Evolutionary conservation across 2,329 filamentous ascomycete species (phyloP).

Genomic region (Epicoccum sorghinum): DNA sequence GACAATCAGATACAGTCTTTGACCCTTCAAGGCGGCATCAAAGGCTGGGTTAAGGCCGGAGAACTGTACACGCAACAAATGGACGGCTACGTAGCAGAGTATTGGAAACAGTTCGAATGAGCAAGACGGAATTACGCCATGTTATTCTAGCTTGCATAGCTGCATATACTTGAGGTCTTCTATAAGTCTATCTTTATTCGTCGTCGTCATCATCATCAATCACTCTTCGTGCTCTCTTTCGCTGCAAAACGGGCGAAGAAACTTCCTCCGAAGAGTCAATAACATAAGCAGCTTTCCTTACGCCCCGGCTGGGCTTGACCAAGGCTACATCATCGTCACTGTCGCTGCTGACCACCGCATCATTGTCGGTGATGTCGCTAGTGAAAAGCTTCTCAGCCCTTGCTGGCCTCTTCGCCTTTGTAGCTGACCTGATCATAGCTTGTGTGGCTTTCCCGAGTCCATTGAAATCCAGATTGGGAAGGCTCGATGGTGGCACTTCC

Average conservation of each 20-base stretch:
- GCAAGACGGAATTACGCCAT: neutral
- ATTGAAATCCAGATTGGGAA: slow-evolving; percentile 35
- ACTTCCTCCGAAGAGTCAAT: slow-evolving; percentile 32
- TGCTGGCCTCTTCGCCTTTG: slow-evolving; percentile 25
- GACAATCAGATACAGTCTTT: slow-evolving; percentile 50
- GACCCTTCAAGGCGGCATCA: slow-evolving; percentile 52
- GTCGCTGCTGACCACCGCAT: slow-evolving; percentile 44
- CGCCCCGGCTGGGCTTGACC: slow-evolving; percentile 12
- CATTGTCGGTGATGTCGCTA: slow-evolving; percentile 42
- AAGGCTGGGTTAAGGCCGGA: slow-evolving; percentile 54
- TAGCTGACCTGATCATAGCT: slow-evolving; percentile 35
- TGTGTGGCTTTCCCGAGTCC: slow-evolving; percentile 43
- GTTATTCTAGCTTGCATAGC: neutral
- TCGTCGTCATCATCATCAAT: slow-evolving; percentile 44
- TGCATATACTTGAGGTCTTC: neutral
- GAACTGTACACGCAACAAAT: slow-evolving; percentile 46
- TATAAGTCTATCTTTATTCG: slow-evolving; percentile 17
- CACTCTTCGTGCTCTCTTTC: slow-evolving; percentile 36
- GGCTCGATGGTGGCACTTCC: slow-evolving; percentile 40
- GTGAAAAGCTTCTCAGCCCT: slow-evolving; percentile 44
- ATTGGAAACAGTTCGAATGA: slow-evolving; percentile 50
- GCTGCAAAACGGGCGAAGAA: slow-evolving; percentile 28
- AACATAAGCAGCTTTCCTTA: slow-evolving; percentile 25
- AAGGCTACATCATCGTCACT: slow-evolving; percentile 36
- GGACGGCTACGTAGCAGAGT: slow-evolving; percentile 49